These are phyloP conservation scores for Penicillium sclerotigenum DNA, from an alignment of 2,329 filamentous ascomycete genomes.

Conservation along the genomic window DNA sequence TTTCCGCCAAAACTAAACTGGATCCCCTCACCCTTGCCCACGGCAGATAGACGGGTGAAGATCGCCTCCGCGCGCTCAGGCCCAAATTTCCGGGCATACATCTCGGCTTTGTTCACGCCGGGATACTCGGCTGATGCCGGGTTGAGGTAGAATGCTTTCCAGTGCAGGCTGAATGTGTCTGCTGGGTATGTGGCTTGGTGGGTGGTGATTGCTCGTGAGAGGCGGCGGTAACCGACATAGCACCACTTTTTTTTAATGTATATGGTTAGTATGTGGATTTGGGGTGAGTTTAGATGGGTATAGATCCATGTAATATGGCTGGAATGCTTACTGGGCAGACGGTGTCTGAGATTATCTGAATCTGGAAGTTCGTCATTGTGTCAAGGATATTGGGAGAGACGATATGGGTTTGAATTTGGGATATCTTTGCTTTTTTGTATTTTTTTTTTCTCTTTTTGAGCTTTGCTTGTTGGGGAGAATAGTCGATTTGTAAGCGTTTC, in stretches of 20 bases:
- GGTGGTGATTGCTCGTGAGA: conserved; percentile 66
- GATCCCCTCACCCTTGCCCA: conserved; percentile 67
- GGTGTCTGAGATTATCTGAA: conserved; percentile 76
- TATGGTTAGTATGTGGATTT: not conserved
- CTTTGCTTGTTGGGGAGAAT: not conserved
- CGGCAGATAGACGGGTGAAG: conserved; percentile 53
- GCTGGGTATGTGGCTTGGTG: conserved; percentile 63
- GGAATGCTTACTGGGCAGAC: conserved; percentile 60
- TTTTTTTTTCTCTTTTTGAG: not conserved
- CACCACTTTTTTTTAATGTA: conserved; percentile 49
- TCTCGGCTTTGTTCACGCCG: conserved; percentile 53
- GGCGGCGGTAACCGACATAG: conserved; percentile 74
- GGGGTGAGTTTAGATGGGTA: not conserved
- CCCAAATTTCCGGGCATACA: conserved; percentile 63
- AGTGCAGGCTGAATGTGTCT: conserved; percentile 70
- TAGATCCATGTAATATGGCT: not conserved
- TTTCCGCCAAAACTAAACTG: conserved; percentile 68
- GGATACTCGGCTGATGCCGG: conserved; percentile 55
- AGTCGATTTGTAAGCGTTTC: conserved; percentile 6
- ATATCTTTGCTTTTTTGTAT: not conserved
- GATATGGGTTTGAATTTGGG: not conserved
- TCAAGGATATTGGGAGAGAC: not conserved
- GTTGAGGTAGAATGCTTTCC: conserved; percentile 79
- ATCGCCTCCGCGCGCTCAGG: conserved; percentile 58
- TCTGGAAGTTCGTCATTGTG: conserved; percentile 69